Base-by-base conservation (phyloP, 140 eudicot species). In the Senecio squalidus region DNA sequence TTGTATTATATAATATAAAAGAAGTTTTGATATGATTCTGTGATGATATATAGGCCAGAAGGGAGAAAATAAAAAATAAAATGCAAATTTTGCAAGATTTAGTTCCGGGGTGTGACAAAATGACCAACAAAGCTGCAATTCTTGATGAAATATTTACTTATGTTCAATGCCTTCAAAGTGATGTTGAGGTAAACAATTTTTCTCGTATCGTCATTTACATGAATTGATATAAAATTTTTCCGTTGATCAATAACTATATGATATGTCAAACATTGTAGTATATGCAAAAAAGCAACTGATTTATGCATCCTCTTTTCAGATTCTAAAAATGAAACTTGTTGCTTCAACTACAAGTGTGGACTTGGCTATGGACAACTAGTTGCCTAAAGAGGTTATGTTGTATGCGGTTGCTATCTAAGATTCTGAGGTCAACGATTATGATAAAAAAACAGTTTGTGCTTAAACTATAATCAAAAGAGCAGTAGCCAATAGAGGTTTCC, bases 51-150 rank as follows among this genome's bases (percentile, higher is more conserved):
- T 45, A 71, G 77, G 67, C 54, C 3, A 55, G 77, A 72, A 72
- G 77, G 49, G 77, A 64, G 62, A 72, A 47, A 72, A 55, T 72
- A 20, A 72, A 72, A 72, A 64, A 58, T 72, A 72, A 57, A 38
- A 72, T 72, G 77, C 77, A 64, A 39, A 6, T 1, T 47, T 72
- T 72, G 62, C 77, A 72, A 64, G 67, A 72, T 57, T 26, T 72
- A 48, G 77, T 72, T 66, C 77, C 77, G 21, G 77, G 77, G 17
- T 72, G 77, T 46, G 64, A 58, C 15, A 64, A 56, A 48, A 14
- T 48, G 18, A 48, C 72, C 14, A 72, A 64, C 49, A 72, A 64
- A 62, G 72, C 67, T 26, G 77, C 72, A 58, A 64, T 72, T 26
- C 77, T 72, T 36, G 77, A 72, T 64, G 72, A 72, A 64, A 64